These are phyloP conservation scores for Alternaria postmessia DNA, from an alignment of 2,329 filamentous ascomycete species.

Conservation along the genomic window DNA sequence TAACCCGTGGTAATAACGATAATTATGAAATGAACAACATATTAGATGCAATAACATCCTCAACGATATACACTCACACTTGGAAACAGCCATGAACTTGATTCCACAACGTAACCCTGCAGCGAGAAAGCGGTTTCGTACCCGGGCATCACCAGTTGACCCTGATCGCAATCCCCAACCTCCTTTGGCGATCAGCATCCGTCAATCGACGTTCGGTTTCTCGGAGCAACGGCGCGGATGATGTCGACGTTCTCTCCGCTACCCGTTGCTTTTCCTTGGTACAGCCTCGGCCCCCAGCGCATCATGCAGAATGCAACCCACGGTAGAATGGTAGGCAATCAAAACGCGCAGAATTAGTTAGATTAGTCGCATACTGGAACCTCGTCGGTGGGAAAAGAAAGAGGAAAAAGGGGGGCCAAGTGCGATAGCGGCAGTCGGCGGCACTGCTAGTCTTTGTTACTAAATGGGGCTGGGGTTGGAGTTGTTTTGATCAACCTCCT, in stretches of 20 bases:
- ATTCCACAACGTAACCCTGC: neutral
- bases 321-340: neutral
- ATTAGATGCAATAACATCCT: neutral
- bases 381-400: neutral
- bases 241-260: neutral
- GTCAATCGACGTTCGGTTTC: neutral
- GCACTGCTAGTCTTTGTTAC: neutral
- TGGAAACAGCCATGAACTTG: neutral
- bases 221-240: neutral
- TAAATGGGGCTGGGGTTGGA: neutral
- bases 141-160: neutral
- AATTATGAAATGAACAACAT: neutral
- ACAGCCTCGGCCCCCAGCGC: neutral
- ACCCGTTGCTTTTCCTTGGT: constrained; percentile 4
- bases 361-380: neutral
- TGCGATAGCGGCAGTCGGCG: neutral
- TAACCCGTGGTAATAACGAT: neutral
- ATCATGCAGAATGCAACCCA: neutral
- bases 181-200: neutral
- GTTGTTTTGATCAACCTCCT: neutral
- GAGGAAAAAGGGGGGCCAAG: neutral
- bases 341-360: neutral
- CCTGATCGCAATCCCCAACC: neutral
- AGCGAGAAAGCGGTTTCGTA: neutral
- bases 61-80: neutral